A percentile compares a stretch with the other conserved stretches of the same genome.
These are phyloP conservation scores for Debaryomycetaceae sp. DNA, from an alignment of 1,139 yeast genomes.

Conservation along the genomic window DNA sequence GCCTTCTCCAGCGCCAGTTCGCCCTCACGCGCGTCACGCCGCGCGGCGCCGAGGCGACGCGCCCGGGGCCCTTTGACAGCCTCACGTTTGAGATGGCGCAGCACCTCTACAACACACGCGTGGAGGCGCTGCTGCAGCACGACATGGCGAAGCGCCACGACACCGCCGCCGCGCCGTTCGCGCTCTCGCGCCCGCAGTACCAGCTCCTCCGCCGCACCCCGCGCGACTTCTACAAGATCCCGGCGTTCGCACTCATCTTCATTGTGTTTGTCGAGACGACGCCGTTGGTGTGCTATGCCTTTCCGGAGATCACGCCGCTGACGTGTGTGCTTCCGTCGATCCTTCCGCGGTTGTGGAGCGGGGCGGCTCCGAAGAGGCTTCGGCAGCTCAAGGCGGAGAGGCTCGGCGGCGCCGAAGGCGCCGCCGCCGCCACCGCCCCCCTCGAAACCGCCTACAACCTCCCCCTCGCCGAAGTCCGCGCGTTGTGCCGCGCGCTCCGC, in stretches of 20 bases:
- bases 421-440: not conserved
- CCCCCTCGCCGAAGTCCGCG: conserved; percentile 29
- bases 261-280: conserved; percentile 60
- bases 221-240: conserved; percentile 54
- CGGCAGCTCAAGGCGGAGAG: not conserved
- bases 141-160: conserved; percentile 11
- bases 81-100: conserved; percentile 35
- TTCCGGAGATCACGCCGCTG: conserved; percentile 65
- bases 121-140: conserved; percentile 20
- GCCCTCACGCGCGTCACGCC: conserved; percentile 22
- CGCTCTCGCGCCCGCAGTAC: conserved; percentile 50
- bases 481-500: conserved; percentile 31
- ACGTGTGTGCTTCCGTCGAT: conserved; percentile 62
- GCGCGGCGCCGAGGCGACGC: conserved; percentile 22
- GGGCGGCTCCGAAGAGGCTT: conserved; percentile 4
- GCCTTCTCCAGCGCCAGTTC: conserved; percentile 18
- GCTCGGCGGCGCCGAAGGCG: not conserved
- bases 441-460: conserved; percentile 41
- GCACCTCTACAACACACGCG: conserved; percentile 25
- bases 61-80: conserved; percentile 23
- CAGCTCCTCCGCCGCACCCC: conserved; percentile 57
- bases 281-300: conserved; percentile 51
- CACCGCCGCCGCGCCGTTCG: conserved; percentile 18
- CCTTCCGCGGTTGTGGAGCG: conserved; percentile 33
- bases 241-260: conserved; percentile 56